phyloP scores from a whole-genome alignment of 176 grass and related monocot genomes.

The Thinopyrum elongatum region DNA sequence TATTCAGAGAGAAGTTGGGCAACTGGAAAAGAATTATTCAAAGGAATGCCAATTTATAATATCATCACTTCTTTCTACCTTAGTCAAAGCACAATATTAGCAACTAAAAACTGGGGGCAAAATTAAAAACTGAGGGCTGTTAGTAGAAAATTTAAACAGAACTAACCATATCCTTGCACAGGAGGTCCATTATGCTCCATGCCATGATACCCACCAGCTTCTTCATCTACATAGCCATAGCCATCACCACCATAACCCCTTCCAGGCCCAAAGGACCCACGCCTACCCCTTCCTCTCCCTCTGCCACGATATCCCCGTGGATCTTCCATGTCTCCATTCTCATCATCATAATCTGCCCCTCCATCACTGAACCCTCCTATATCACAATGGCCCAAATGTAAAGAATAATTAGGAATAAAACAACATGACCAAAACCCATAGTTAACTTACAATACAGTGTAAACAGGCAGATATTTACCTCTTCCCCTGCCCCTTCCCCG shows the following conservation, averaged over 20 bases:
- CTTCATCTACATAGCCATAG: slow-evolving; percentile 34
- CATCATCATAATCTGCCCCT: slow-evolving; percentile 32
- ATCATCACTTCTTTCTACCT: too few species aligned
- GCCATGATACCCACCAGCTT: slow-evolving; percentile 46
- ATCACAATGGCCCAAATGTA: slow-evolving; percentile 17
- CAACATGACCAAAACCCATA: background rate
- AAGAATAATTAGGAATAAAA: background rate
- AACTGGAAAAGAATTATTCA: background rate
- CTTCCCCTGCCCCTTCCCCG: slow-evolving; percentile 56
- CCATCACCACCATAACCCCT: slow-evolving; percentile 42
- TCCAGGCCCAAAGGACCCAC: slow-evolving; percentile 44
- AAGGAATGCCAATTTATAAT: background rate
- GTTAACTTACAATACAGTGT: background rate
- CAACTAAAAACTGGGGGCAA: background rate
- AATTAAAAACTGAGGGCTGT: background rate
- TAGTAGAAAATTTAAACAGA: background rate
- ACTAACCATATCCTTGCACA: slow-evolving; percentile 48
- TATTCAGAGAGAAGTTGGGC: background rate
- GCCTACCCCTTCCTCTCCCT: slow-evolving; percentile 43
- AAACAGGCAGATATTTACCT: slow-evolving; percentile 38
- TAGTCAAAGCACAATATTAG: background rate
- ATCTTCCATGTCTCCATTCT: slow-evolving; percentile 25
- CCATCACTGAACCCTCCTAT: slow-evolving; percentile 52
- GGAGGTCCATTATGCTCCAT: slow-evolving; percentile 34
- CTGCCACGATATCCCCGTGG: slow-evolving; percentile 40